Evolutionary conservation across 306 rosid genomes (phyloP), one percentile per base, ranked within the genome.

Genomic region (Alnus rubra): DNA sequence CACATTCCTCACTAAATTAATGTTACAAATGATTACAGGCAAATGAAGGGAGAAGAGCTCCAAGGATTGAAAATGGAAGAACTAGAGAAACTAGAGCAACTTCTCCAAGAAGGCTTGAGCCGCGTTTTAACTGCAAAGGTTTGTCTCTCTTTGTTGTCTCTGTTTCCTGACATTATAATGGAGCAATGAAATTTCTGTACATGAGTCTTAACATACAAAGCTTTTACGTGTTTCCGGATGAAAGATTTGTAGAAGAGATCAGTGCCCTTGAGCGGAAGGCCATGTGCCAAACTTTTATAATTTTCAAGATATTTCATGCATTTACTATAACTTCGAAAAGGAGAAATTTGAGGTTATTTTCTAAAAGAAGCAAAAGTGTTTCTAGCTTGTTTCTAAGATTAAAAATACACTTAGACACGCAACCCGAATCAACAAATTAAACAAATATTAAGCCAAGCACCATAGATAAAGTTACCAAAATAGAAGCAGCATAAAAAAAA

Each of bases 1-100:
- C 71, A 39, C 50, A 67, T 67, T 8, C 31, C 51, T 39, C 72
- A 67, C 72, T 9, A 42, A 42, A 44, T 67, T 67, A n/a, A 67
- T 67, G 72, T 18, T 9, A 28, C 42, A 67, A 67, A 67, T 67
- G 45, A 39, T 67, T 33, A 63, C 71, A 85, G 88, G 76, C 48
- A 44, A 39, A 53, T 85, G 67, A 81, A 49, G 68, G 88, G 88
- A 53, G 88, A 85, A 35, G 85, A 85, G 31, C 81, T 81, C 52
- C 76, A 75, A 52, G 81, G 65, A 47, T 52, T 85, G 28, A 69
- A 72, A 52, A 15, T 78, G 3, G 76, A 81, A 10, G 85, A 85
- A 2, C 69, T 85, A n/a, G 59, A 52, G 50, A 14, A 59, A 12
- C 77, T 85, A 47, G 88, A 85, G 71, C 50, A 78, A 53, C 30